A percentile compares a stretch with the other conserved stretches of the same genome.
Conservation (phyloP, 345 rosid genomes). For the Sisymbrium altissimum region DNA sequence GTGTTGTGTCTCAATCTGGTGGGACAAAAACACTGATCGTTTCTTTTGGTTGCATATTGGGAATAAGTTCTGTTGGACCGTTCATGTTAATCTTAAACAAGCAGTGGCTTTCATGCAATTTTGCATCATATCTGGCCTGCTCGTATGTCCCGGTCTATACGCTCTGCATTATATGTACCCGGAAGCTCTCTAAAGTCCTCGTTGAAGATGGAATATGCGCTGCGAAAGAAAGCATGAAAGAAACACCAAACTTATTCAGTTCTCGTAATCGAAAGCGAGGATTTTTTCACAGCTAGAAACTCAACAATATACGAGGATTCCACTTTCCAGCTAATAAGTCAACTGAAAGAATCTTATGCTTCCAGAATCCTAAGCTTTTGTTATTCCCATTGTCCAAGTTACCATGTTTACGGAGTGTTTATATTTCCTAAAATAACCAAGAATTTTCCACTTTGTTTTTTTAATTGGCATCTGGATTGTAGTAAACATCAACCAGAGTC, state of each 20-base stretch:
- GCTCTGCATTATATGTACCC: conserved; percentile 82
- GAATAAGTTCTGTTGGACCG: background rate
- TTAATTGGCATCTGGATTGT: background rate
- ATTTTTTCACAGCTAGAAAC: conserved; percentile 7
- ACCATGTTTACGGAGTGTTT: background rate
- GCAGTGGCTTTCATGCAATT: background rate
- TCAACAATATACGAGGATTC: background rate
- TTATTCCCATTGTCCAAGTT: background rate
- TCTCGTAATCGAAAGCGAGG: conserved; percentile 5
- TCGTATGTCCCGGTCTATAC: conserved; percentile 69
- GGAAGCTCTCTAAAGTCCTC: conserved; percentile 95
- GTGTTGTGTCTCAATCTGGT: conserved; percentile 16
- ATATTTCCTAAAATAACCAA: background rate
- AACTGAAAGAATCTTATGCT: conserved; percentile 31
- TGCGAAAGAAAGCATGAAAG: conserved; percentile 30
- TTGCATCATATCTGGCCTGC: conserved; percentile 63
- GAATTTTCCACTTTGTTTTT: background rate
- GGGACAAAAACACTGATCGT: conserved; percentile 10
- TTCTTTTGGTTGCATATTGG: conserved; percentile 6
- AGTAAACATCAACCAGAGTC: background rate
- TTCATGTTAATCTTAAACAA: conserved; percentile 8
- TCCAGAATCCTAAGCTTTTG: conserved; percentile 18
- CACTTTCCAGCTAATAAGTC: conserved; percentile 28
- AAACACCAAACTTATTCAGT: conserved; percentile 18
- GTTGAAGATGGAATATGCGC: conserved; percentile 89